Percentiles rank a stretch among this genome's conserved stretches.
Evolutionary conservation across 2,329 filamentous ascomycete species (phyloP).

Genomic region (Diplodia mutila): DNA sequence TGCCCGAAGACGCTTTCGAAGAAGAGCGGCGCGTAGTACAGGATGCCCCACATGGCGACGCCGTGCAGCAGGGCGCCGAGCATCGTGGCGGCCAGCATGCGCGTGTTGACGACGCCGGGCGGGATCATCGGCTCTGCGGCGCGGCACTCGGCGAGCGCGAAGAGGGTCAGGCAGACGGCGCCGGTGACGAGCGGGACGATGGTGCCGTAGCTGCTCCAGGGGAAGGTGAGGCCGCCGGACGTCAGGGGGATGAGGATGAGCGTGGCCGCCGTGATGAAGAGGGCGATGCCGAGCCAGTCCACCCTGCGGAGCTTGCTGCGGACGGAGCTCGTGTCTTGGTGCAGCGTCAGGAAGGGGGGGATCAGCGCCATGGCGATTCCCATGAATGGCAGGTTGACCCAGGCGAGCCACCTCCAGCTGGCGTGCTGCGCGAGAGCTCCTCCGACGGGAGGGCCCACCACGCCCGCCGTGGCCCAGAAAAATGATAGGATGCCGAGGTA

Average conservation of each 20-base stretch:
- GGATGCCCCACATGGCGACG: constrained; percentile 42
- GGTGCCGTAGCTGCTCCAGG: constrained; percentile 46
- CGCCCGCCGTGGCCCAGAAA: constrained; percentile 16
- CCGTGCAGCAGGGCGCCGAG: constrained; percentile 45
- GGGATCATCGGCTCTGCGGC: constrained; percentile 46
- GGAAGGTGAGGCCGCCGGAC: constrained; percentile 47
- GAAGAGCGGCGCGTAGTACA: constrained; percentile 52
- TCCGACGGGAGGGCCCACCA: background rate
- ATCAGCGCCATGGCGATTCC: constrained; percentile 34
- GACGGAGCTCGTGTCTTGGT: constrained; percentile 34
- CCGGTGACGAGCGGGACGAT: constrained; percentile 47
- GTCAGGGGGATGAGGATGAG: constrained; percentile 48
- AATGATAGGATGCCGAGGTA: constrained; percentile 3
- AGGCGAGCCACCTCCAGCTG: constrained; percentile 50
- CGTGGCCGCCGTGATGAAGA: constrained; percentile 45
- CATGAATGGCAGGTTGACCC: constrained; percentile 41
- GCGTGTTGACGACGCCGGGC: constrained; percentile 49
- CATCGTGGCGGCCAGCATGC: constrained; percentile 42
- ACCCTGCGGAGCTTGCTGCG: constrained; percentile 36
- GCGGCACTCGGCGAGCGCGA: constrained; percentile 35
- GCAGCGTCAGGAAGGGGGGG: constrained; percentile 45
- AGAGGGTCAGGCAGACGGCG: constrained; percentile 34
- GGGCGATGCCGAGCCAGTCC: constrained; percentile 49
- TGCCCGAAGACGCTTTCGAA: constrained; percentile 48
- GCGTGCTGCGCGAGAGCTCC: background rate